phyloP scores from a whole-genome alignment of 768 basidiomycete species.

The Jaapia argillacea region DNA sequence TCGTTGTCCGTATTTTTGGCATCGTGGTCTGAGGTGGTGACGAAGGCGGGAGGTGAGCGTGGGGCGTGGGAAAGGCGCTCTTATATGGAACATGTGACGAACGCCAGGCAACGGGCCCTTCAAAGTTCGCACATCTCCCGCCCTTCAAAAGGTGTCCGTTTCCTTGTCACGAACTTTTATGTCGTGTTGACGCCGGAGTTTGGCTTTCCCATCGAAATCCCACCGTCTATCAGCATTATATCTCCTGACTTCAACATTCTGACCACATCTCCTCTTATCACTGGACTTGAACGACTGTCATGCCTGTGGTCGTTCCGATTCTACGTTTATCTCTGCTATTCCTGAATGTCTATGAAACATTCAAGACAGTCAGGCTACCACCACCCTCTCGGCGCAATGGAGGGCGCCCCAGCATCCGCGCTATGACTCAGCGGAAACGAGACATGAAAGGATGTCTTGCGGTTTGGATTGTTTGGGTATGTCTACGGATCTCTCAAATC shows the following conservation, averaged over 20 bases:
- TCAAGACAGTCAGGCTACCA: slow-evolving; percentile 70
- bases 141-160: no score
- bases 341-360: slow-evolving; percentile 75
- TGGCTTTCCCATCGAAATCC: no score
- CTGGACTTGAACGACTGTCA: no score
- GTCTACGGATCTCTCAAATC: slow-evolving; percentile 10
- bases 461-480: slow-evolving; percentile 83
- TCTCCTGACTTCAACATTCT: no score
- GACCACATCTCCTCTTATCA: no score
- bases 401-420: slow-evolving; percentile 55
- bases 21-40: slow-evolving; percentile 28
- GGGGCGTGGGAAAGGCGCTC: no score
- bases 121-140: no score
- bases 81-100: no score
- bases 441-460: slow-evolving; percentile 79
- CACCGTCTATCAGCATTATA: no score
- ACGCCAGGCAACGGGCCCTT: no score
- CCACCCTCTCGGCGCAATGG: slow-evolving; percentile 41
- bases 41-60: slow-evolving; percentile 4
- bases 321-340: slow-evolving; percentile 66
- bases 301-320: slow-evolving; percentile 59
- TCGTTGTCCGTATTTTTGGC: slow-evolving; percentile 89
- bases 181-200: no score
- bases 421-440: slow-evolving; percentile 67
- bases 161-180: no score